phyloP scores from a whole-genome alignment of 495 filamentous ascomycete species.

The Tuber magnatum region DNA sequence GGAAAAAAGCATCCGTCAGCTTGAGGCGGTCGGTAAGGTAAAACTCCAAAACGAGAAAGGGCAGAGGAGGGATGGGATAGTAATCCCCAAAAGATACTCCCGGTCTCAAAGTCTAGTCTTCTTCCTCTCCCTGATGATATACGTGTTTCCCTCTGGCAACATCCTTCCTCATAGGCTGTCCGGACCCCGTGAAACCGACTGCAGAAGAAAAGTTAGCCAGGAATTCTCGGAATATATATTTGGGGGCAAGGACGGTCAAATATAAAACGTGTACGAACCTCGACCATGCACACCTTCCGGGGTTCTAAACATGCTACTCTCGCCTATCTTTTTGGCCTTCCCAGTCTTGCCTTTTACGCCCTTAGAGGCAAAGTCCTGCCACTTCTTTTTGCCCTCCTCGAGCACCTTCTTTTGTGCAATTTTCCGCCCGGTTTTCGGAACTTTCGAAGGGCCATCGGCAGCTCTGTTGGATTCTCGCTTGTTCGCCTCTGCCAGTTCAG shows the following conservation, averaged over 20 bases:
- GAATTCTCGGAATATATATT: slow-evolving; percentile 7
- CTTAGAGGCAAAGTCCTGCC: slow-evolving; percentile 83
- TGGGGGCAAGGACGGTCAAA: slow-evolving; percentile 8
- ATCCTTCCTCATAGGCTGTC: slow-evolving; percentile 90
- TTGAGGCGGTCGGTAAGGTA: slow-evolving; percentile 14
- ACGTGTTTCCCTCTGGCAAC: slow-evolving; percentile 73
- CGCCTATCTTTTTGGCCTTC: slow-evolving; percentile 63
- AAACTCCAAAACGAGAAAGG: slow-evolving; percentile 3
- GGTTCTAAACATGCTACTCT: slow-evolving; percentile 82
- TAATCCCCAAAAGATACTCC: slow-evolving; percentile 22
- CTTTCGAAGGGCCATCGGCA: slow-evolving; percentile 59
- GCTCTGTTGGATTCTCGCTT: slow-evolving; percentile 58
- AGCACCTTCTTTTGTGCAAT: slow-evolving; percentile 85
- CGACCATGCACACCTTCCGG: slow-evolving; percentile 74
- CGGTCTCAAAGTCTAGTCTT: slow-evolving; percentile 47
- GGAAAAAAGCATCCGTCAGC: slow-evolving; percentile 21
- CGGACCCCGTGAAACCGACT: slow-evolving; percentile 96
- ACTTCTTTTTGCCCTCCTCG: slow-evolving; percentile 83
- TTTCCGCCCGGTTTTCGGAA: slow-evolving; percentile 65
- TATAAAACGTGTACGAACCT: slow-evolving; percentile 52
- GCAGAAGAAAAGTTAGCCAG: slow-evolving; percentile 42
- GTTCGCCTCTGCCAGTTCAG: slow-evolving; percentile 63
- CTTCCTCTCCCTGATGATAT: slow-evolving; percentile 73
- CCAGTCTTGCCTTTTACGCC: slow-evolving; percentile 64
- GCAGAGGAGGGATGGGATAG: slow-evolving; percentile 15